phyloP scores from a whole-genome alignment of 371 early-diverging fungal genomes.

The Rhizomucor miehei region DNA sequence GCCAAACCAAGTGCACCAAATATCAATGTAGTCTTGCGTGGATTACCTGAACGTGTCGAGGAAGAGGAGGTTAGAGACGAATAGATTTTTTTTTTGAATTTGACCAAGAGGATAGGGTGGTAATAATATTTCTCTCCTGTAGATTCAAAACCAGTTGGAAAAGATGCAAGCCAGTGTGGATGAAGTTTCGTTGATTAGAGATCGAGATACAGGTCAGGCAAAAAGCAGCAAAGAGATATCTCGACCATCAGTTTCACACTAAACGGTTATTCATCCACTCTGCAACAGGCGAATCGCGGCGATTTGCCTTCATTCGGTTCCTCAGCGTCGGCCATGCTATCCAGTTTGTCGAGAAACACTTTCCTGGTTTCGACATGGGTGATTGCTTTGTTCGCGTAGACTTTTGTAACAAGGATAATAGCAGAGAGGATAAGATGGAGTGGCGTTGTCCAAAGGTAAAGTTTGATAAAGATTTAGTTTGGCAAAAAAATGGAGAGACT shows the following conservation, averaged over 20 bases:
- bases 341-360: constrained; percentile 54
- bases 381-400: constrained; percentile 52
- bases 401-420: constrained; percentile 43
- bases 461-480: not conserved
- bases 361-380: constrained; percentile 41
- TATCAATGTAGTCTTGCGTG: constrained; percentile 47
- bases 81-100: no score
- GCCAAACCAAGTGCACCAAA: constrained; percentile 25
- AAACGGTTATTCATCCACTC: no score
- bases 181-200: constrained; percentile 43
- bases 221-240: no score
- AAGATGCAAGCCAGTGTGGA: constrained; percentile 29
- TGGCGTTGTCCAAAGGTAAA: constrained; percentile 56
- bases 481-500: not conserved
- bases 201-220: constrained; percentile 46
- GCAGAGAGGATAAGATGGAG: constrained; percentile 41
- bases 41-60: constrained; percentile 33
- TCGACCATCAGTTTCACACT: no score
- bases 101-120: no score
- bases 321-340: constrained; percentile 64
- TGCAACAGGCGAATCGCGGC: constrained; percentile 53
- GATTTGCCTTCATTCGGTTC: constrained; percentile 66
- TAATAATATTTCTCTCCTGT: not conserved
- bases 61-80: constrained; percentile 51
- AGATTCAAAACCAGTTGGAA: constrained; percentile 30